Base-by-base conservation (phyloP, 306 rosid species). In the Canavalia gladiata region DNA sequence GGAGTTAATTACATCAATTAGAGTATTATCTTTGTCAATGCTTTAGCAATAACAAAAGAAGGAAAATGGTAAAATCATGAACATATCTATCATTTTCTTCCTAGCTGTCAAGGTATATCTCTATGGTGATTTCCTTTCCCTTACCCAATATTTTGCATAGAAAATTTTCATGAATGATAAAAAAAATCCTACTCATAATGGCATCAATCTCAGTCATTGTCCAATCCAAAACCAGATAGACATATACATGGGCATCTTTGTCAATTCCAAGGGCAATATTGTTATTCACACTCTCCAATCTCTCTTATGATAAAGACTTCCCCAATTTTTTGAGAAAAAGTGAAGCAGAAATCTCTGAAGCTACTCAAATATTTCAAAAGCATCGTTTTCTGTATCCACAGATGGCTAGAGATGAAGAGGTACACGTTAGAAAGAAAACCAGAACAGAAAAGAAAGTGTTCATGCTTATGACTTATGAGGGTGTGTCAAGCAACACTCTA, bases 391-490 rank as follows among this genome's bases (percentile, higher is more conserved):
- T 72, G 10, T 56, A 55, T 82, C 83, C 9, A 88, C 91, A 90
- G 76, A 84, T 89, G 93, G 82, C 82, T 84, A 28, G 12, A 63
- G 33, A 54, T 77, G 79, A 84, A 66, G 13, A 45, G 45, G 11
- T 50, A 35, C 18, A 81, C 39, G 75, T 68, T 42, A 30, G 75
- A 64, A 29, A 34, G 5, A 28, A 56, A 75, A 37, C n/a, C 39
- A 41, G 65, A 39, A 59, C 1, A 9, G 13, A 3, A 86, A 82
- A 58, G 51, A 74, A 66, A 42, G 72, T 66, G 35, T 43, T 64
- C 76, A 86, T 84, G 90, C 87, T 86, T 83, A 87, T 80, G 93
- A 89, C 87, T 86, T 83, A 87, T 80, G 93, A 89, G 89, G 82
- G 54, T 81, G 78, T 81, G 70, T 73, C 77, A 92, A 90, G 94